Base-by-base conservation (phyloP, 257 asterid genomes). In the Primulina huaijiensis region DNA sequence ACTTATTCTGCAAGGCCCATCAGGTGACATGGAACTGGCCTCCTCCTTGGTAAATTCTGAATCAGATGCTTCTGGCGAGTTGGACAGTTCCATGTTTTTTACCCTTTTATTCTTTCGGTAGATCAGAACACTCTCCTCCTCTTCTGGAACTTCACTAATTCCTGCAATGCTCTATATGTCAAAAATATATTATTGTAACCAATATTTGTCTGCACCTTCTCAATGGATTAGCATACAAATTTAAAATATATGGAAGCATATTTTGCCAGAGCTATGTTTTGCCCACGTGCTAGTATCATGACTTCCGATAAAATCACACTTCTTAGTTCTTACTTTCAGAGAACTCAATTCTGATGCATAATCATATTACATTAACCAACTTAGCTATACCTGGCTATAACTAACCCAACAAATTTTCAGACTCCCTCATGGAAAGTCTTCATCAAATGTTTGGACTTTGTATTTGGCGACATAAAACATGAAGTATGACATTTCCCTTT, bases 81-180 rank as follows among this genome's bases (percentile, higher is more conserved):
- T 75, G 64, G 72, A 53, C 27, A 34, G 62, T 20, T 74, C 75
- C 1, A 12, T 29, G 58, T 2, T 60, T 75, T 75, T 78, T 5
- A 17, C 59, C 38, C 72, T 62, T 67, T 63, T 77, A 63, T 38
- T 73, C 66, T 16, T 69, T 64, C 66, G 73, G 68, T 21, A 50
- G 30, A 69, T 27, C 29, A 8, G 30, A 4, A 61, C 20, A 56
- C 68, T 52, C 35, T 72, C 37, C 3, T 6, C 70, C 27, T 70
- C 75, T 23, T 46, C 69, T 40, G 62, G 61, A 40, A 52, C 62
- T 55, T 67, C 73, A 64, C 40, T 56, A 40, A 33, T 52, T 61
- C 46, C 71, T 35, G 17, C 73, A 58, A 62, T 53, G 50, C 37
- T 72, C 29, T 78, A 55, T 67, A 72, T 38, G 35, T 11, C 40